Base-by-base conservation (phyloP, 164 flowering plant genomes). In the Vitis riparia region DNA sequence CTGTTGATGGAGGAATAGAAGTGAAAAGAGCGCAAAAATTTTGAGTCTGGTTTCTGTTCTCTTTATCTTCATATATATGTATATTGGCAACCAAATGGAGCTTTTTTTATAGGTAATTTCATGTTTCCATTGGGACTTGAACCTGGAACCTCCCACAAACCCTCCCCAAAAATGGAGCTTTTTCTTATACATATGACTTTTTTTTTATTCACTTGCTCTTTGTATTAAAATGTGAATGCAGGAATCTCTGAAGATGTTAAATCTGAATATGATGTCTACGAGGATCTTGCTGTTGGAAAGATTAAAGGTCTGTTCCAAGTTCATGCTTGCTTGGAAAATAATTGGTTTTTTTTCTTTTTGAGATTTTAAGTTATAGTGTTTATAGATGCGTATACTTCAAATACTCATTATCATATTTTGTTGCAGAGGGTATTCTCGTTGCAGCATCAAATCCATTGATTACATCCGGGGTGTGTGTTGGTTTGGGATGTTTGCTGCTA, bases 231-330 rank as follows among this genome's bases (percentile, higher is more conserved):
- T 58, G 14, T 27, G 72, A 44, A 9, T 81, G 71, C 73, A 94
- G 97, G 93, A 85, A 19, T 78, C 81, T 49, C 67, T 91, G 74
- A 72, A 71, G 85, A 87, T 64, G 49, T 83, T 12, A 91, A 84
- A 80, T 75, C 82, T 10, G 83, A 85, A 32, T 81, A 74, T 71
- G 73, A 5, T 60, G 87, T 65, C 19, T 94, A 89, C 49, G 98
- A 92, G 81, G 83, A 76, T 71, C 16, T 73, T 19, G 55, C 74
- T 29, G 74, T 94, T 70, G 89, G 87, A 49, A 90, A 91, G 75
- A 68, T 91, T 7, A 94, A 90, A 90, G 97, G 98, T 91, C 7
- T 57, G 69, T 55, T 29, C 15, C 13, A 0, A 32, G 2, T 60
- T 47, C 37, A 37, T 1, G 13, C 12, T 16, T 51, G 19, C 60